Evolutionary conservation across 192 early-diverging fungal species (phyloP).

Genomic region (Umbelopsis sp.): DNA sequence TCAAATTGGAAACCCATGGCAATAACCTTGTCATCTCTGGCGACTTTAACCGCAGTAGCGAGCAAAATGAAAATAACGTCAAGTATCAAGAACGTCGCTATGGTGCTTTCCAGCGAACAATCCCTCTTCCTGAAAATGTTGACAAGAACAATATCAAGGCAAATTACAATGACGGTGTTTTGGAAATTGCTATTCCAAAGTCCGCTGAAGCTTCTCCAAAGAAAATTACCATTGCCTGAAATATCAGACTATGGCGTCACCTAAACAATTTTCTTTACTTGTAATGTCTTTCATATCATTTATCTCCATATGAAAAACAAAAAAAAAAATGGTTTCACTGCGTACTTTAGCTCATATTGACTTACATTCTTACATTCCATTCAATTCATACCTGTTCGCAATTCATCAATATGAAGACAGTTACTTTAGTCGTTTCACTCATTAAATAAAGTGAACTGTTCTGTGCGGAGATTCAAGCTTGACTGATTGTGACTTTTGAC

Average conservation of each 20-base stretch:
- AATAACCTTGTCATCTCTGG: conserved; percentile 49
- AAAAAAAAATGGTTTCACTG: too few relatives aligned
- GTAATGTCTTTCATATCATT: neutral
- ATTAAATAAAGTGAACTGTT: too few relatives aligned
- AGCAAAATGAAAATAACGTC: conserved; percentile 40
- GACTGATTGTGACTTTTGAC: neutral
- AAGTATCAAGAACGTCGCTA: conserved; percentile 53
- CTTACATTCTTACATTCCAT: too few relatives aligned
- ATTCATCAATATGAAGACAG: too few relatives aligned
- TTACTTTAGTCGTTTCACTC: too few relatives aligned
- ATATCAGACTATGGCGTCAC: neutral
- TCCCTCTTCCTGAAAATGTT: conserved; percentile 50
- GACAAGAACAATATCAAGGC: conserved; percentile 51
- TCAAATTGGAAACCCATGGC: conserved; percentile 51
- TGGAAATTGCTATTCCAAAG: conserved; percentile 52
- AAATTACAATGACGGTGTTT: conserved; percentile 56
- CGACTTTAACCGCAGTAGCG: conserved; percentile 26
- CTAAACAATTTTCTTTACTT: neutral
- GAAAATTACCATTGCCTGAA: conserved; percentile 50
- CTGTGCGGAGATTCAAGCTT: neutral
- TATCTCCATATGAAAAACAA: too few relatives aligned
- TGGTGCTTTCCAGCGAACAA: conserved; percentile 48
- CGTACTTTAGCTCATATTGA: too few relatives aligned
- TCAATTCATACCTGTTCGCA: neutral
- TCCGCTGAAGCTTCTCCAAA: conserved; percentile 29